These are phyloP conservation scores for Phytophthora pseudosyringae DNA, from an alignment of 352 stramenopile genomes.

Conservation along the genomic window DNA sequence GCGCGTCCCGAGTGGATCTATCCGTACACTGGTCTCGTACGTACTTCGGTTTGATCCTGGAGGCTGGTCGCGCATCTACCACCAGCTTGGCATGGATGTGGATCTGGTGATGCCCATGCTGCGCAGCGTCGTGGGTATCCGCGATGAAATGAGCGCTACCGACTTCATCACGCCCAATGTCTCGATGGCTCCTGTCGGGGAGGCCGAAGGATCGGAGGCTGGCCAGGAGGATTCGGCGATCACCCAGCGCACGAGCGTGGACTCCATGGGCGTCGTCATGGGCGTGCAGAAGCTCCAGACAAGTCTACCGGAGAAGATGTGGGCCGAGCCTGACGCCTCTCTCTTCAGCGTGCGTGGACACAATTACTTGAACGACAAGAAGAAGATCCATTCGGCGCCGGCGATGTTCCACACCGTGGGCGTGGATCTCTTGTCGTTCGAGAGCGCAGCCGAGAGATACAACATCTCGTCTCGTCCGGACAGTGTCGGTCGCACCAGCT, in stretches of 20 bases:
- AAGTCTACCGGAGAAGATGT: slow-evolving; percentile 83
- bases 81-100: slow-evolving; percentile 90
- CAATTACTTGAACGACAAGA: slow-evolving; percentile 92
- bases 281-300: slow-evolving; percentile 77
- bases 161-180: slow-evolving; percentile 91
- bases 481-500: slow-evolving; percentile 72
- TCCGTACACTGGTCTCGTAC: slow-evolving; percentile 85
- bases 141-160: slow-evolving; percentile 81
- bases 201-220: slow-evolving; percentile 19
- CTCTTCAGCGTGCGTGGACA: slow-evolving; percentile 84
- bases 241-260: slow-evolving; percentile 53
- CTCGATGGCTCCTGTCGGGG: slow-evolving; percentile 46
- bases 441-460: slow-evolving; percentile 74
- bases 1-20: slow-evolving; percentile 75
- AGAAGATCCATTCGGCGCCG: slow-evolving; percentile 80
- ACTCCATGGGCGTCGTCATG: slow-evolving; percentile 64
- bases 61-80: slow-evolving; percentile 85
- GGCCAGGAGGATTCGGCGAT: slow-evolving; percentile 24
- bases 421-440: slow-evolving; percentile 85
- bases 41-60: slow-evolving; percentile 83
- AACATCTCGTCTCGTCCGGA: slow-evolving; percentile 74
- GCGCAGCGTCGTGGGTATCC: slow-evolving; percentile 83
- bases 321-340: slow-evolving; percentile 81
- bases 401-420: slow-evolving; percentile 84
- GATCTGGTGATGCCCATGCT: slow-evolving; percentile 88